phyloP scores from a whole-genome alignment of 2,329 filamentous ascomycete species.

The Arachnopeziza araneosa region DNA sequence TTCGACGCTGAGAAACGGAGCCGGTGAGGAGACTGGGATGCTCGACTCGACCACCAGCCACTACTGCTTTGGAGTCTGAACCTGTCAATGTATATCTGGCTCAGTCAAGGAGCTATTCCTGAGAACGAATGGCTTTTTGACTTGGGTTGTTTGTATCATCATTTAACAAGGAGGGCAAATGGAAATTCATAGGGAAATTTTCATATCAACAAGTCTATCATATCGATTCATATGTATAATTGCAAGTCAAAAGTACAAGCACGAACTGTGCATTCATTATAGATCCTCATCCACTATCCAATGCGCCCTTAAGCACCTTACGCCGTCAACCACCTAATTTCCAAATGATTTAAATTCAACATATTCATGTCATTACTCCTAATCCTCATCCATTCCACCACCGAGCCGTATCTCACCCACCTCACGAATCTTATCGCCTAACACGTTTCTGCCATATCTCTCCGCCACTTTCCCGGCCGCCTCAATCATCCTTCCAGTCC shows the following conservation, averaged over 20 bases:
- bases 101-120: no score
- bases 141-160: no score
- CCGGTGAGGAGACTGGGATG: no score
- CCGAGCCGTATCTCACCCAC: constrained; percentile 56
- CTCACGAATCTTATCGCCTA: constrained; percentile 88
- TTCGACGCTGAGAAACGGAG: no score
- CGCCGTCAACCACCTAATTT: background rate
- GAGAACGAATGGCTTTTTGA: no score
- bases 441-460: constrained; percentile 71
- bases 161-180: no score
- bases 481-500: constrained; percentile 83
- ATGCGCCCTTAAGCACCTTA: background rate
- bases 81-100: no score
- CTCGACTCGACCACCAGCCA: no score
- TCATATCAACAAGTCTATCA: no score
- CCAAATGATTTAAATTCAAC: background rate
- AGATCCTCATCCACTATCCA: background rate
- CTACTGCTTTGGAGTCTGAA: no score
- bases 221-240: background rate
- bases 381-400: constrained; percentile 27
- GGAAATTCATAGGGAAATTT: no score
- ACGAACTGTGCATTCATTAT: background rate
- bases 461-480: constrained; percentile 85
- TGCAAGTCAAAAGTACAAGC: background rate
- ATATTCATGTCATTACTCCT: background rate